phyloP scores from a whole-genome alignment of 805 yeast species.

The Schizosaccharomyces japonicus region DNA sequence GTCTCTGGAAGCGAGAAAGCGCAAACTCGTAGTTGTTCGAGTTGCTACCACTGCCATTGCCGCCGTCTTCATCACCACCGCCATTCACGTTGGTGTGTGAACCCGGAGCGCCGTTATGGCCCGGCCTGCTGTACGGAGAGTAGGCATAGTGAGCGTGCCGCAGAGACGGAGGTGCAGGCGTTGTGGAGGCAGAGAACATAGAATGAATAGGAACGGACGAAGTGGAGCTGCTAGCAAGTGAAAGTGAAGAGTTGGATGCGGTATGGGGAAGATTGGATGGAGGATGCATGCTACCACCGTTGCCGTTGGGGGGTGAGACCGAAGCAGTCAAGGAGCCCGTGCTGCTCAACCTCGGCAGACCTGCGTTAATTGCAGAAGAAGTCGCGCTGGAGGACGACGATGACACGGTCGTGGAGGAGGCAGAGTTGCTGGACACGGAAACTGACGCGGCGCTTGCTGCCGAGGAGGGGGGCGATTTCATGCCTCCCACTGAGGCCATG shows the following conservation, averaged over 20 bases:
- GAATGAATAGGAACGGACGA: constrained; percentile 12
- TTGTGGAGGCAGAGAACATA: constrained; percentile 7
- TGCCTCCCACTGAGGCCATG: too few relatives aligned
- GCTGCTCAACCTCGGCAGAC: not conserved
- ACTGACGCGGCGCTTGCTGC: too few relatives aligned
- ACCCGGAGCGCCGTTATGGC: too few relatives aligned
- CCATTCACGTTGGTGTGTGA: not conserved
- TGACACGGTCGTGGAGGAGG: too few relatives aligned
- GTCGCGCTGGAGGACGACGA: not conserved
- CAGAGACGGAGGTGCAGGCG: constrained; percentile 1
- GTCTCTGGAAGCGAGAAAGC: constrained; percentile 15
- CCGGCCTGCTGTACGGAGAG: not conserved
- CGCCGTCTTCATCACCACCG: not conserved
- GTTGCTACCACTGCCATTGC: not conserved
- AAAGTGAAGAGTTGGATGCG: constrained; percentile 3
- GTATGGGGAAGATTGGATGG: not conserved
- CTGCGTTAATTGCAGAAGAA: not conserved
- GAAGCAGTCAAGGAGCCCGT: not conserved
- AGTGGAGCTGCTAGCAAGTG: constrained; percentile 5
- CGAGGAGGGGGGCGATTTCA: too few relatives aligned
- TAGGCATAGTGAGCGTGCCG: not conserved
- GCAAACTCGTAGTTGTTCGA: constrained; percentile 11
- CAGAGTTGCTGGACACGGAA: too few relatives aligned
- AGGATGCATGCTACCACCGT: constrained; percentile 2
- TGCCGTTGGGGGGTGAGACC: constrained; percentile 5